A percentile compares a stretch with the other conserved stretches of the same genome.
Evolutionary conservation across 1,284 basidiomycete species (phyloP).

Genomic region (Vanrija sp.): DNA sequence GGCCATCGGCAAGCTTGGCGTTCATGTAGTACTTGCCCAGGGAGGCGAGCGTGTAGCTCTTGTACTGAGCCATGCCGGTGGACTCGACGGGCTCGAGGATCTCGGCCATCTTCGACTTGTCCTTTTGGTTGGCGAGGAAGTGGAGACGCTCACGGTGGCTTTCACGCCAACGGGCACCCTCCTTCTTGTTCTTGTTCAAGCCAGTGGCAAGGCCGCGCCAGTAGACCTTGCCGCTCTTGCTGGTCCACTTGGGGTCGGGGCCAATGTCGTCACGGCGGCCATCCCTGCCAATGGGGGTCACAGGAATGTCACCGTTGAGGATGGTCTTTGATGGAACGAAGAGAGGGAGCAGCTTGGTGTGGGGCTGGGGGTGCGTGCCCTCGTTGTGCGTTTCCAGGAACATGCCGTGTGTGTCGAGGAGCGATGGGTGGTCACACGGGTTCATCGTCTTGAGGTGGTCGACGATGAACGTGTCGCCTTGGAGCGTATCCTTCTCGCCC

Average conservation of each 20-base stretch:
- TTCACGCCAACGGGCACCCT: slow-evolving; percentile 41
- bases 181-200: slow-evolving; percentile 42
- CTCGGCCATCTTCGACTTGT: slow-evolving; percentile 13
- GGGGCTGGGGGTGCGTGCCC: slow-evolving; percentile 43
- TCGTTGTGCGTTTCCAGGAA: slow-evolving; percentile 42
- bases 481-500: slow-evolving; percentile 37
- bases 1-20: slow-evolving; percentile 39
- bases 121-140: slow-evolving; percentile 41
- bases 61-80: slow-evolving; percentile 38
- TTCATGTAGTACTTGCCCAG: slow-evolving; percentile 48
- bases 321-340: slow-evolving; percentile 45
- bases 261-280: slow-evolving; percentile 45
- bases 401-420: slow-evolving; percentile 48
- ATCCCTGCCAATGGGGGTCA: slow-evolving; percentile 47
- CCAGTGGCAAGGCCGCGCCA: slow-evolving; percentile 49
- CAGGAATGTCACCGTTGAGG: slow-evolving; percentile 48
- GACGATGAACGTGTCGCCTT: slow-evolving; percentile 42
- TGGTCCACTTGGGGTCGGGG: slow-evolving; percentile 43
- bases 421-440: slow-evolving; percentile 47
- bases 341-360: slow-evolving; percentile 47
- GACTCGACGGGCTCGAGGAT: slow-evolving; percentile 37
- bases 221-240: slow-evolving; percentile 47
- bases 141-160: slow-evolving; percentile 48
- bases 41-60: slow-evolving; percentile 25
- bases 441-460: slow-evolving; percentile 46